Base-by-base conservation (phyloP, 2,329 filamentous ascomycete species). In the Calonectria ilicicola region DNA sequence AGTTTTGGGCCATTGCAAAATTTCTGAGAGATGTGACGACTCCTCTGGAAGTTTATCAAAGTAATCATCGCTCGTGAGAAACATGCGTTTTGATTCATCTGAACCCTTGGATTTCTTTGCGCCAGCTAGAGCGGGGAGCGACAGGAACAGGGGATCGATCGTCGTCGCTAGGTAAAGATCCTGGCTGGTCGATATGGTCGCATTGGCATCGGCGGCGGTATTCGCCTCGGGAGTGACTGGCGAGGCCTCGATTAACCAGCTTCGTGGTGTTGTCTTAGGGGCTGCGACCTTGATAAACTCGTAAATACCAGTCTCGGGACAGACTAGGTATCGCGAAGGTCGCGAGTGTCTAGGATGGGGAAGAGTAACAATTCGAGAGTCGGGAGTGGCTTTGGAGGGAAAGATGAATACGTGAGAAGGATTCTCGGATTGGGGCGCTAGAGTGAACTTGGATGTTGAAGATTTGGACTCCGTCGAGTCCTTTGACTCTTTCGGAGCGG, bases 131-230 rank as follows among this genome's bases (percentile, higher is more conserved):
- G 92, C 89, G 0, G 96, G 94, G 1, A 98, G 86, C 4, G 98
- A 81, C 64, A 98, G 87, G 85, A 98, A 98, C 3, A 98, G 81
- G 6, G 94, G 90, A 82, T 99, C 97, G 67, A 98, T 87, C 2
- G 92, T 90, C 1, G 97, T 98, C 10, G 96, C 95, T 72, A 98
- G 85, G 79, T 94, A 93, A n/a, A 98, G 85, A 72, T 95, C 92
- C 40, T 95, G 91, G 51, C 88, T 89, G 78, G 92, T 92, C 40
- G 92, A 89, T 27, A 95, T 77, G 29, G 81, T 77, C 38, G 77
- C 75, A 29, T 74, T 78, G 10, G 71, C 66, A 21, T 73, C 69
- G 35, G 73, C 27, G 12, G 77, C 72, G 14, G 80, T 74, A 8
- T 77, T 74, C 5, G 51, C 23, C 35, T 72, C 42, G 26, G 49